Evolutionary conservation across 768 basidiomycete genomes (phyloP).

Genomic region (Leccinum aurantiacum): DNA sequence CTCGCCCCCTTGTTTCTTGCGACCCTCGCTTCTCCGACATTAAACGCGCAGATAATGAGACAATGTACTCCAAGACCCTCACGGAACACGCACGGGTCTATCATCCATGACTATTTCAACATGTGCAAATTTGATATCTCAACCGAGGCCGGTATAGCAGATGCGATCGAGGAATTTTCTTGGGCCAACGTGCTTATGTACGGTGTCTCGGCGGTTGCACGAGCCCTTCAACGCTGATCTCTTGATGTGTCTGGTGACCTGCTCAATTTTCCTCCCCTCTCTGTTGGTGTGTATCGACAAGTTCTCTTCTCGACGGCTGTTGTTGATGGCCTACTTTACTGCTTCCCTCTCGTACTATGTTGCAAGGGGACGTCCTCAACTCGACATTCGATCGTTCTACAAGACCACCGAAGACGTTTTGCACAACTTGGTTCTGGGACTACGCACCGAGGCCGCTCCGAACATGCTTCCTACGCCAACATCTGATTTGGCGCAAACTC

Average conservation of each 20-base stretch:
- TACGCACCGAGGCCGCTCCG: constrained; percentile 21
- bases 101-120: constrained; percentile 41
- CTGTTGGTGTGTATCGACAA: constrained; percentile 31
- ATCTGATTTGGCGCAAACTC: constrained; percentile 37
- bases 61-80: constrained; percentile 30
- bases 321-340: constrained; percentile 33
- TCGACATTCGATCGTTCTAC: constrained; percentile 35
- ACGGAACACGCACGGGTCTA: constrained; percentile 32
- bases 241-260: constrained; percentile 72
- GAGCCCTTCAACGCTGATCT: constrained; percentile 65
- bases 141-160: constrained; percentile 38
- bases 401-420: constrained; percentile 28
- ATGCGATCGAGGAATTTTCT: constrained; percentile 61
- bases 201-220: constrained; percentile 47
- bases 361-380: constrained; percentile 33
- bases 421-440: constrained; percentile 32
- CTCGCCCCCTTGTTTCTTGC: constrained; percentile 48
- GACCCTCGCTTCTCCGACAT: constrained; percentile 40
- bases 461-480: constrained; percentile 32
- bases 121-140: constrained; percentile 47
- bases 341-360: constrained; percentile 32
- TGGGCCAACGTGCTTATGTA: constrained; percentile 59
- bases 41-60: constrained; percentile 28
- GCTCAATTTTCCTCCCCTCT: constrained; percentile 59
- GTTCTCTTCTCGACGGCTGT: constrained; percentile 23